Percentiles rank a stretch among this genome's conserved stretches.
Conservation (phyloP, 192 early-diverging fungal species). For the Backusella parvicylindrica region DNA sequence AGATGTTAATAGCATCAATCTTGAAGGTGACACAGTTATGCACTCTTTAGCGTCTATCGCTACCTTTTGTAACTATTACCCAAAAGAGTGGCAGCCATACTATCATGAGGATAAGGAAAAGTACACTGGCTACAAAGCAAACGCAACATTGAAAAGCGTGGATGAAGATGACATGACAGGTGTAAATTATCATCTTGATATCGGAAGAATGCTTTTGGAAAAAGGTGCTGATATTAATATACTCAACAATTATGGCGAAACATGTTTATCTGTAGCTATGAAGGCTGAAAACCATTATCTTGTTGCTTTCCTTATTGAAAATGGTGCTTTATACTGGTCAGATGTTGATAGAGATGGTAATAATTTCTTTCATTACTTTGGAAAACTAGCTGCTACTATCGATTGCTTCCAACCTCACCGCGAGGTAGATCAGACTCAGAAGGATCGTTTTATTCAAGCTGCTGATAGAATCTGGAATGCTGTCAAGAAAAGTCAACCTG, state of each 20-base stretch:
- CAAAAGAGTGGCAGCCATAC: not conserved
- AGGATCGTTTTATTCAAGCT: not conserved
- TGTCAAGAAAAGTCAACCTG: not conserved
- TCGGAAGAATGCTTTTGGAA: constrained; percentile 10
- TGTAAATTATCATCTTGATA: not conserved
- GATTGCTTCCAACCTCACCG: constrained; percentile 1
- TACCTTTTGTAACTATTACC: not conserved
- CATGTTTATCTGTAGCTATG: constrained; percentile 28
- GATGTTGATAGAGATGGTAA: constrained; percentile 3
- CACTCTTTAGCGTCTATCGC: not conserved
- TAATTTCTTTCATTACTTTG: constrained; percentile 33
- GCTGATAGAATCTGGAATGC: constrained; percentile 4
- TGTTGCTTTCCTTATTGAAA: constrained; percentile 18
- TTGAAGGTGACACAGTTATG: constrained; percentile 31
- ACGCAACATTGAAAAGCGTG: not conserved
- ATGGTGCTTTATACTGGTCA: constrained; percentile 20
- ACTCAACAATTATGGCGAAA: constrained; percentile 16
- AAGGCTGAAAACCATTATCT: constrained; percentile 10
- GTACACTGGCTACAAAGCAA: not conserved
- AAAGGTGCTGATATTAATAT: constrained; percentile 19
- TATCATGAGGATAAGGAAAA: not conserved
- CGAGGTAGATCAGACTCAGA: not conserved
- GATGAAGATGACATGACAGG: constrained; percentile 11
- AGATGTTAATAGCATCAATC: constrained; percentile 31
- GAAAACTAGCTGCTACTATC: not conserved